Conservation (phyloP, 1,284 basidiomycete species). For the Ganoderma leucocontextum region DNA sequence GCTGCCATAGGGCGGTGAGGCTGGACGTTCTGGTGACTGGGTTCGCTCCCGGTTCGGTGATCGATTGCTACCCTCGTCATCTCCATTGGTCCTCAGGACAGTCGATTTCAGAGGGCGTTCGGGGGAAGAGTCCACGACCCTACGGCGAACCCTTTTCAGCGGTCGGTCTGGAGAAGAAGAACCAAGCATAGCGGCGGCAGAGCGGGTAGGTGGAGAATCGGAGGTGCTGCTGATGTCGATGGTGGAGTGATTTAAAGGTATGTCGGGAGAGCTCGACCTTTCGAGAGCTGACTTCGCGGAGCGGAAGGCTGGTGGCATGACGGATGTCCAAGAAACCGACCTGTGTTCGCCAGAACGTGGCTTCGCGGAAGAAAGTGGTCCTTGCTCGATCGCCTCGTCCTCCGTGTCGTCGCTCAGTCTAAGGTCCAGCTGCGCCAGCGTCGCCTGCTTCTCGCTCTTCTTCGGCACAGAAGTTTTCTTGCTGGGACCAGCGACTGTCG, state of each 20-base stretch:
- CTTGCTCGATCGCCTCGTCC: slow-evolving; percentile 59
- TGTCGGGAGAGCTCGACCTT: slow-evolving; percentile 27
- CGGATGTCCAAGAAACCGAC: slow-evolving; percentile 10
- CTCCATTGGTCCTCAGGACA: slow-evolving; percentile 20
- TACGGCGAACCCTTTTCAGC: slow-evolving; percentile 2
- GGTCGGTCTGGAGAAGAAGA: slow-evolving; percentile 26
- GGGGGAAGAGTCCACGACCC: slow-evolving; percentile 16
- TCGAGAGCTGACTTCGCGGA: not conserved
- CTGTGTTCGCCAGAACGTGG: not conserved
- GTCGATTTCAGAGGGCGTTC: slow-evolving; percentile 23
- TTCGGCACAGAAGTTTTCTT: slow-evolving; percentile 42
- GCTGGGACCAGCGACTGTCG: slow-evolving; percentile 17
- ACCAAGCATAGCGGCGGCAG: slow-evolving; percentile 22
- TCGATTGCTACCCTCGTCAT: slow-evolving; percentile 13
- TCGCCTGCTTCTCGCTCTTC: slow-evolving; percentile 37
- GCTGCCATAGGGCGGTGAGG: slow-evolving; percentile 26
- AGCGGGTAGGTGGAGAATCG: slow-evolving; percentile 13
- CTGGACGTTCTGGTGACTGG: slow-evolving; percentile 23
- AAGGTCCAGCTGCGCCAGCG: slow-evolving; percentile 42
- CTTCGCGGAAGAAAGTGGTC: slow-evolving; percentile 28
- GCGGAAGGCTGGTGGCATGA: slow-evolving; percentile 9
- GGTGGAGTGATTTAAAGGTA: slow-evolving; percentile 15
- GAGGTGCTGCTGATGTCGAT: slow-evolving; percentile 25
- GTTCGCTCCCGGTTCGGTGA: slow-evolving; percentile 20
- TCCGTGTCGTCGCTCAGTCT: slow-evolving; percentile 62